Conservation (phyloP, 345 rosid species). For the Eutrema japonicum region DNA sequence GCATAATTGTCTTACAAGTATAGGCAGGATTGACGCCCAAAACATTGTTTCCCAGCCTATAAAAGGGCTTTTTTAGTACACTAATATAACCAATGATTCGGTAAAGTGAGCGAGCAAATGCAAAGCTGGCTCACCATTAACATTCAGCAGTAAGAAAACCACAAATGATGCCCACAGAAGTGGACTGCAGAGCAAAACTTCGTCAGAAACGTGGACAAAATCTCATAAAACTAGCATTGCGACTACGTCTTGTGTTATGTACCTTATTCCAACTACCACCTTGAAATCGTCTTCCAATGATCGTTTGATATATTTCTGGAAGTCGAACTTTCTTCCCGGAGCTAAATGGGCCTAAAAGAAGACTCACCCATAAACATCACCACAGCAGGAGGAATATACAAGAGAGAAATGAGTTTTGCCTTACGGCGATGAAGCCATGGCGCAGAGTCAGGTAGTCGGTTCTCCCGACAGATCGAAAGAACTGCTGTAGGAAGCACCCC, state of each 20-base stretch:
- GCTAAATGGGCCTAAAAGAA: slow-evolving; percentile 72
- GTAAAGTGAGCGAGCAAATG: slow-evolving; percentile 12
- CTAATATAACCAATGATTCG: not conserved
- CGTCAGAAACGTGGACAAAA: slow-evolving; percentile 11
- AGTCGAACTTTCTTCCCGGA: slow-evolving; percentile 82
- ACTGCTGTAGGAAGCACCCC: slow-evolving; percentile 88
- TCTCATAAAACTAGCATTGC: not conserved
- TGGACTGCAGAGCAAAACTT: slow-evolving; percentile 57
- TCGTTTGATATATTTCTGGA: slow-evolving; percentile 81
- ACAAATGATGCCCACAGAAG: slow-evolving; percentile 87
- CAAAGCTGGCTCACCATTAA: slow-evolving; percentile 55
- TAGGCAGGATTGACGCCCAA: slow-evolving; percentile 80
- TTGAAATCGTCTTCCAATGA: slow-evolving; percentile 92
- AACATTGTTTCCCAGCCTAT: slow-evolving; percentile 79
- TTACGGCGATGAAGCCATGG: slow-evolving; percentile 79
- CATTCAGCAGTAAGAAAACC: slow-evolving; percentile 79
- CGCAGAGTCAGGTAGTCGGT: slow-evolving; percentile 85
- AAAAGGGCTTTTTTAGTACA: not conserved
- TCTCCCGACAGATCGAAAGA: slow-evolving; percentile 74
- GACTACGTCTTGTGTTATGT: slow-evolving; percentile 7
- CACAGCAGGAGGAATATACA: not conserved
- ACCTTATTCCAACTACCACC: slow-evolving; percentile 80
- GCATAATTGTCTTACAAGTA: slow-evolving; percentile 58
- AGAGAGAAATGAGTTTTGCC: slow-evolving; percentile 36
- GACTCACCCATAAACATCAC: slow-evolving; percentile 19